Evolutionary conservation across 805 yeast genomes (phyloP).

Genomic region (Candida insectorum): DNA sequence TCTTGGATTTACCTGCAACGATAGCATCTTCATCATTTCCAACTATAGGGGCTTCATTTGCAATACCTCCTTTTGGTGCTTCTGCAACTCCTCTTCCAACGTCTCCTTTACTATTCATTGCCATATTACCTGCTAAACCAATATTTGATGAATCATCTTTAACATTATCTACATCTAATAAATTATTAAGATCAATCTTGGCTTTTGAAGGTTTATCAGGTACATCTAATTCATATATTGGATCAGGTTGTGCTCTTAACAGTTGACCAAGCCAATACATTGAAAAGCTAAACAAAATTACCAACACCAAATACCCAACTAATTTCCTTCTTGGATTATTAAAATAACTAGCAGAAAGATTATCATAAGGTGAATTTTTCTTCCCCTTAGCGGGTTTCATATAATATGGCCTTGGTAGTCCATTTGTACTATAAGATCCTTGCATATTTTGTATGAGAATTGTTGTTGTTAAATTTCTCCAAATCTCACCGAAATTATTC

Average conservation of each 20-base stretch:
- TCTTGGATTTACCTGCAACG: constrained; percentile 9
- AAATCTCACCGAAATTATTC: too few relatives aligned
- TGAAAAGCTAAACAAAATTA: constrained; percentile 31
- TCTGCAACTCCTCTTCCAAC: constrained; percentile 37
- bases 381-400: constrained; percentile 38
- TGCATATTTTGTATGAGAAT: constrained; percentile 25
- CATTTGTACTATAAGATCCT: constrained; percentile 40
- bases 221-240: constrained; percentile 19
- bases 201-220: constrained; percentile 6
- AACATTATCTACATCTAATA: constrained; percentile 23
- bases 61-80: constrained; percentile 47
- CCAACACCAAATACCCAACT: constrained; percentile 35
- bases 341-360: constrained; percentile 28
- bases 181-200: constrained; percentile 5
- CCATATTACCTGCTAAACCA: constrained; percentile 38
- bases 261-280: constrained; percentile 36
- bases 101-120: constrained; percentile 37
- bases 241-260: constrained; percentile 24
- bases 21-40: constrained; percentile 35
- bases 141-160: constrained; percentile 31
- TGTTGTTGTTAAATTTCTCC: too few relatives aligned
- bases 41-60: constrained; percentile 42
- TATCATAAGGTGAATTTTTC: constrained; percentile 33
- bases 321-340: constrained; percentile 35
- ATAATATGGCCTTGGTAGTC: constrained; percentile 44